Evolutionary conservation across 495 filamentous ascomycete species (phyloP), one percentile per base, ranked within the genome.

Genomic region (Aspergillus mulundensis): DNA sequence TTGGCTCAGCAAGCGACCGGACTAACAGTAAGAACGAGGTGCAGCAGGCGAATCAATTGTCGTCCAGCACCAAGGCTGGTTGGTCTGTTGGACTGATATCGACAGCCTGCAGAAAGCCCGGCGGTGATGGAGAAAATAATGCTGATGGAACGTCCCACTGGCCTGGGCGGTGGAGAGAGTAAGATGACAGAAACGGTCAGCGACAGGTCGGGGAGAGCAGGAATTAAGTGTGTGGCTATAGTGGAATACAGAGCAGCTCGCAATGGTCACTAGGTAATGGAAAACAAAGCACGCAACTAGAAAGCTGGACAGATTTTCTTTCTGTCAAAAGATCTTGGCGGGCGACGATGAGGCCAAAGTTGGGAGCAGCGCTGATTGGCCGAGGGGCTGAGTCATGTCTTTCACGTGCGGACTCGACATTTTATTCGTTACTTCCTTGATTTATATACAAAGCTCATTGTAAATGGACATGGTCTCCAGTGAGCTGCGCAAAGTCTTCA

Each of bases 401-500:
- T 57, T 41, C 50, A 41, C 28, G 19, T 32, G 43, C 42, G 32
- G 7, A 28, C 41, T 30, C n/a, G n/a, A 20, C 11, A 8, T 28
- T 28, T 8, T 8, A 4, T 28, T 8, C 8, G 3, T 28, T 28
- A 8, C 25, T 8, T 4, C 3, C 25, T 28, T 28, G 8, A 4
- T 28, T 8, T 21, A 36, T 18, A 11, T 32, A 30, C 38, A 40
- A 38, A 5, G 11, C n/a, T 32, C n/a, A 57, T 19, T 45, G 47
- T 25, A 57, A 19, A 19, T 25, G 32, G 4, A 58, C 58, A 55
- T 60, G 44, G 32, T 85, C 82, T 11, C 76, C 77, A 55, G 78
- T 76, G 28, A 77, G 43, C 14, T 55, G 44, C 59, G 70, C 79
- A 58, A 87, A 86, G 7, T 65, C 65, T 11, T 49, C 52, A 40